phyloP scores from a whole-genome alignment of 352 stramenopile species.

The Blastocystis sp. region DNA sequence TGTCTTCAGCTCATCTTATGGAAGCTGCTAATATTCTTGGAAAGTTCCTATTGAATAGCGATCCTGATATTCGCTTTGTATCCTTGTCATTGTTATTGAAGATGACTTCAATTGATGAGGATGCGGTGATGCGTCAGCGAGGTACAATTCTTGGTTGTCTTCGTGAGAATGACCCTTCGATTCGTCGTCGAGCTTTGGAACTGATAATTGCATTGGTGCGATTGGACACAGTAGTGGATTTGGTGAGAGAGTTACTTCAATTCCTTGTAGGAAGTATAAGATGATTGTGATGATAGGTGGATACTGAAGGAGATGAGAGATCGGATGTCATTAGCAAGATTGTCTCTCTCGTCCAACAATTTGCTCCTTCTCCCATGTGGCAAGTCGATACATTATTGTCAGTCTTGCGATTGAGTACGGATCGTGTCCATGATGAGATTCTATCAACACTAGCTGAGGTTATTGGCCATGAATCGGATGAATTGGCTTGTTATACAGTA shows the following conservation, averaged over 20 bases:
- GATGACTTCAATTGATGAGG: slow-evolving; percentile 63
- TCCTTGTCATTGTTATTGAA: slow-evolving; percentile 76
- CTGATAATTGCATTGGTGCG: slow-evolving; percentile 97
- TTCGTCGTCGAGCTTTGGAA: slow-evolving; percentile 95
- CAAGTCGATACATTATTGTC: slow-evolving; percentile 95
- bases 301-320: slow-evolving; percentile 88
- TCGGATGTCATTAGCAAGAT: slow-evolving; percentile 89
- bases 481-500: slow-evolving; percentile 73
- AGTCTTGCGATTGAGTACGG: slow-evolving; percentile 95
- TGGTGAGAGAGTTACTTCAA: slow-evolving; percentile 96
- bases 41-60: slow-evolving; percentile 93
- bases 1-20: slow-evolving; percentile 11
- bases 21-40: slow-evolving; percentile 90
- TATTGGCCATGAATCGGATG: slow-evolving; percentile 80
- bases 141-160: slow-evolving; percentile 88
- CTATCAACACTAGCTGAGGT: slow-evolving; percentile 89
- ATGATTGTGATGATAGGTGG: background rate
- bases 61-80: slow-evolving; percentile 99
- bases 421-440: slow-evolving; percentile 85
- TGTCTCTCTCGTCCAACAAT: slow-evolving; percentile 80
- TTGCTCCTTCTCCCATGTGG: slow-evolving; percentile 78
- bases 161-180: slow-evolving; percentile 94
- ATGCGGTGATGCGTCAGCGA: slow-evolving; percentile 92
- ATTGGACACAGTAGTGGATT: slow-evolving; percentile 87
- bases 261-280: slow-evolving; percentile 84